A percentile compares a stretch with the other conserved stretches of the same genome.
Evolutionary conservation across 192 early-diverging fungal species (phyloP).

Genomic region (Coemansia sp.): DNA sequence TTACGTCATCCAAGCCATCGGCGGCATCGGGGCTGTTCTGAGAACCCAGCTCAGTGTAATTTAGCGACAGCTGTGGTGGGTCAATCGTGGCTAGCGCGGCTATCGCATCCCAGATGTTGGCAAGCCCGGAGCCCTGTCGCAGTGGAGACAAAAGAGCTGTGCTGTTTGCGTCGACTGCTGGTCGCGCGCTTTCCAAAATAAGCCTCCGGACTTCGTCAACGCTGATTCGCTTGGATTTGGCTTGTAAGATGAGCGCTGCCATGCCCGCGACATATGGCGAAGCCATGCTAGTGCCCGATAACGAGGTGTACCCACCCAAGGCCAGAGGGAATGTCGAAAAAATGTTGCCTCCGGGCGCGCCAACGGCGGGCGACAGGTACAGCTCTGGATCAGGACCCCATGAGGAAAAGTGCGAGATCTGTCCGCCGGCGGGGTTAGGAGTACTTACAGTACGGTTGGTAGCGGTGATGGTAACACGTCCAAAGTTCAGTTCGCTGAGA

Average conservation of each 20-base stretch:
- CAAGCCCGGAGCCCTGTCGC: conserved; percentile 49
- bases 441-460: conserved; percentile 50
- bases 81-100: conserved; percentile 30
- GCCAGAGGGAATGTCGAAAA: conserved; percentile 61
- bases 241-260: conserved; percentile 49
- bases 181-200: conserved; percentile 46
- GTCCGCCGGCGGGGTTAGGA: conserved; percentile 56
- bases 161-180: conserved; percentile 32
- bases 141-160: conserved; percentile 38
- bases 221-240: conserved; percentile 23
- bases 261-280: conserved; percentile 59
- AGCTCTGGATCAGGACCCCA: conserved; percentile 73
- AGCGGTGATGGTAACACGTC: conserved; percentile 47
- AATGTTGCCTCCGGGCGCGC: conserved; percentile 64
- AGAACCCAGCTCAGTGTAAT: conserved; percentile 25
- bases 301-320: conserved; percentile 55
- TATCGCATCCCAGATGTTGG: conserved; percentile 43
- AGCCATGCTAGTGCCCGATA: conserved; percentile 71
- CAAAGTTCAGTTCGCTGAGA: conserved; percentile 42
- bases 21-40: conserved; percentile 4
- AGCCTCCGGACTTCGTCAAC: conserved; percentile 37
- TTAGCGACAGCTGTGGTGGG: conserved; percentile 47
- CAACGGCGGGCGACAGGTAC: conserved; percentile 62
- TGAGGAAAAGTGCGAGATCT: conserved; percentile 70
- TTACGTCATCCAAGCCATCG: conserved; percentile 1